These are phyloP conservation scores for Saccharomycopsis olivae DNA, from an alignment of 805 yeast genomes.

Conservation along the genomic window DNA sequence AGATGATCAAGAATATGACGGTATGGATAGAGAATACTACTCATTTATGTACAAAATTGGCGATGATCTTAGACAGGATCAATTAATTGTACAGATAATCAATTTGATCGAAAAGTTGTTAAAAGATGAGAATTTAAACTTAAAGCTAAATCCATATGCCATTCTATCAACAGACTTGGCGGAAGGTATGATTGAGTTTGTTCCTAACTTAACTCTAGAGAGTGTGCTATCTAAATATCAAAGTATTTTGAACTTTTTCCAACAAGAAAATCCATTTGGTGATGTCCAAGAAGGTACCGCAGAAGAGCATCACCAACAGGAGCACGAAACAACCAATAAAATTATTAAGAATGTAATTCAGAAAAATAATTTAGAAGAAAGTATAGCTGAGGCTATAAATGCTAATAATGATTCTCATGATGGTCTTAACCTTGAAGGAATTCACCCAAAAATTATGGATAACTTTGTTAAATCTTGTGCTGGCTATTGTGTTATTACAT, in stretches of 20 bases:
- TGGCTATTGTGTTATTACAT: constrained; percentile 95
- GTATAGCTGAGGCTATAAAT: constrained; percentile 11
- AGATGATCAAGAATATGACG: constrained; percentile 1
- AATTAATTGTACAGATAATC: constrained; percentile 88
- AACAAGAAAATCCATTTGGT: constrained; percentile 43
- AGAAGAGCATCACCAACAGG: constrained; percentile 21
- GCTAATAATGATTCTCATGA: constrained; percentile 17
- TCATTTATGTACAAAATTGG: constrained; percentile 92
- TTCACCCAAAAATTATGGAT: constrained; percentile 69
- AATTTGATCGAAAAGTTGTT: constrained; percentile 82
- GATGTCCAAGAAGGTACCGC: constrained; percentile 28
- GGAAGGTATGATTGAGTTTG: constrained; percentile 89
- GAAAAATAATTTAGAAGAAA: constrained; percentile 1
- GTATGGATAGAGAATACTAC: constrained; percentile 36
- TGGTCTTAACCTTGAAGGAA: constrained; percentile 22
- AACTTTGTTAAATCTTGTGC: constrained; percentile 92
- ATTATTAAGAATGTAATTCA: constrained; percentile 1
- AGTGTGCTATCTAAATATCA: constrained; percentile 63
- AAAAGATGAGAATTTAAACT: constrained; percentile 81
- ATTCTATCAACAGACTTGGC: constrained; percentile 83
- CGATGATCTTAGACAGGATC: constrained; percentile 94
- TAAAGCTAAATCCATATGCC: constrained; percentile 78
- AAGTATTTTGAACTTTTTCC: constrained; percentile 65
- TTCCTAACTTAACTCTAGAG: constrained; percentile 87
- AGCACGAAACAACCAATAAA: neutral